Percentiles rank a stretch among this genome's conserved stretches.
These are phyloP conservation scores for Infundibulicybe gibba DNA, from an alignment of 768 basidiomycete genomes.

Conservation along the genomic window DNA sequence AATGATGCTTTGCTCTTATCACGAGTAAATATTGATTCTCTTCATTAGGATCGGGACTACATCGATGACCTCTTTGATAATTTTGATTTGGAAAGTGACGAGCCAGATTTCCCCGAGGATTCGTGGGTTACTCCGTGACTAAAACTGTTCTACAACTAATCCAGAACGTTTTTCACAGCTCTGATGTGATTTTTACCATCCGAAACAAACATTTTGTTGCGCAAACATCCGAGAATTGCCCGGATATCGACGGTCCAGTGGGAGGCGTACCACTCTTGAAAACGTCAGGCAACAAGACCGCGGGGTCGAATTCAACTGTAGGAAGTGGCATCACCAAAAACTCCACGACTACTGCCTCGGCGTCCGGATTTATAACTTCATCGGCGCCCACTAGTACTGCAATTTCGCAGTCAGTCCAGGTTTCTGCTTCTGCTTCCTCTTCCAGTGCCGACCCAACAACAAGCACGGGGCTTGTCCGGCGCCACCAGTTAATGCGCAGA, in stretches of 20 bases:
- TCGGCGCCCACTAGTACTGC: no score
- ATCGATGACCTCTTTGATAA: slow-evolving; percentile 17
- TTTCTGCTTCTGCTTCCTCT: no score
- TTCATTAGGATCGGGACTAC: slow-evolving; percentile 10
- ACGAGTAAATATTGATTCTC: neutral
- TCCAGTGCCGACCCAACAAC: no score
- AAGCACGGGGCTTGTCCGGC: no score
- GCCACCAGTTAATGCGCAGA: no score
- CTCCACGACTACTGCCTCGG: no score
- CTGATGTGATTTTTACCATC: slow-evolving; percentile 7
- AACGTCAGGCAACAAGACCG: no score
- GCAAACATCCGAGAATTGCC: slow-evolving; percentile 16
- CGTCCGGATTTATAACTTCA: no score
- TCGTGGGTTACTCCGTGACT: neutral
- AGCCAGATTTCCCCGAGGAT: slow-evolving; percentile 1
- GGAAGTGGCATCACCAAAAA: no score
- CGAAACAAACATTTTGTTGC: slow-evolving; percentile 16
- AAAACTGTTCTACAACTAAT: neutral
- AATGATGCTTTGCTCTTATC: neutral
- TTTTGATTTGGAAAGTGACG: slow-evolving; percentile 12
- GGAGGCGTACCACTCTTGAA: no score
- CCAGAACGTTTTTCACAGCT: neutral
- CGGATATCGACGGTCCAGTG: slow-evolving; percentile 18
- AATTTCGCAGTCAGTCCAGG: no score
- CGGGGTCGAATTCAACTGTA: no score